Base-by-base conservation (phyloP, 495 filamentous ascomycete species). In the Penicillium desertorum region DNA sequence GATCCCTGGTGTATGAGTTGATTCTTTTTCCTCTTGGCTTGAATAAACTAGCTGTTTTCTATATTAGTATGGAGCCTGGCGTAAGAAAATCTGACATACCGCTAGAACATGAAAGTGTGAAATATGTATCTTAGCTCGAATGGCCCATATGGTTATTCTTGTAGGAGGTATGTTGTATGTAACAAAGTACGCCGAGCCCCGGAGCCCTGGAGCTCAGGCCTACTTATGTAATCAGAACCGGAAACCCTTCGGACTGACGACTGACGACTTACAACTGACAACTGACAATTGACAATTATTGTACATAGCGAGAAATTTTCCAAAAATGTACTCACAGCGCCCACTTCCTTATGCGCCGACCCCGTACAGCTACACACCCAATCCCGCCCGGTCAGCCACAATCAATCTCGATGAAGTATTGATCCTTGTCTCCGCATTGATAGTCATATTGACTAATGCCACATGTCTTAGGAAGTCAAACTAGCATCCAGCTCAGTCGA, bases 341-440 rank as follows among this genome's bases (percentile, higher is more conserved):
- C 82, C 82, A 29, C 62, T 82, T 56, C 76, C 85, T 5, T 96
- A 96, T 78, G 92, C 92, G 57, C 92, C 92, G 5, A 93, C 90
- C 0, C 92, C 92, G 5, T 91, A 94, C 71, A 92, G 89, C 69
- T 96, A 92, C 74, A 87, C 90, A 3, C 92, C 92, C 9, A 89
- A 90, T 54, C 83, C 86, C 7, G 74, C 86, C 2, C 78, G 90
- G 36, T 88, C 88, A 11, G 90, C 92, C n/a, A 90, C 86, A 9
- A 95, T 96, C 69, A 97, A 88, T 75, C 84, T 95, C 25, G 92
- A 96, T 68, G 88, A 96, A 79, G 91, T 95, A 81, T 62, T 63
- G 39, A 16, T 45, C 25, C 30, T 5, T 32, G 44, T 47, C 53
- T 36, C 53, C 53, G 53, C 53, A 47, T 47, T 39, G 16, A 39